phyloP scores from a whole-genome alignment of 164 flowering plant species.

The Piper longum region DNA sequence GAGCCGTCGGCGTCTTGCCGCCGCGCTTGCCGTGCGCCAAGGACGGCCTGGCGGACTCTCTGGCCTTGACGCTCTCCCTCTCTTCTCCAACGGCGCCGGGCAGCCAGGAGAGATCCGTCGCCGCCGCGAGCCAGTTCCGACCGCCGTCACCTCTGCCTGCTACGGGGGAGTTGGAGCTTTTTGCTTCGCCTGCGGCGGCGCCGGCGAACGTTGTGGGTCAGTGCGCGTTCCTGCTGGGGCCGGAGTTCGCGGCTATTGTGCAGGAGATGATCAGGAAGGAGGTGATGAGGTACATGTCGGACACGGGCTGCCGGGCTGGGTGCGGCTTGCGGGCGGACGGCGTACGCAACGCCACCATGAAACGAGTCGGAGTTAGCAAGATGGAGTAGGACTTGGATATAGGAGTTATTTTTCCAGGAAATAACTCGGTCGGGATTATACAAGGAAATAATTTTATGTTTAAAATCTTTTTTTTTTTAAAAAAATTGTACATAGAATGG shows the following conservation, averaged over 20 bases:
- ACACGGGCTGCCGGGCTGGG: constrained; percentile 24
- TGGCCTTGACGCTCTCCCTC: constrained; percentile 27
- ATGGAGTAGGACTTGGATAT: not conserved
- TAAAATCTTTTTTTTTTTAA: too few relatives aligned
- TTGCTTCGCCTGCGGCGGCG: too few relatives aligned
- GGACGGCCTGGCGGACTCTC: constrained; percentile 38
- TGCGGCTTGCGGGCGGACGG: constrained; percentile 19
- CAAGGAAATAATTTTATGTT: too few relatives aligned
- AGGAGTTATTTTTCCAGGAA: too few relatives aligned
- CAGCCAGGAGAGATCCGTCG: too few relatives aligned
- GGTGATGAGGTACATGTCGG: constrained; percentile 73
- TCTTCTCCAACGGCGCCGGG: constrained; percentile 16
- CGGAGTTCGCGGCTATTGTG: constrained; percentile 45
- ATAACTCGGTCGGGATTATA: too few relatives aligned
- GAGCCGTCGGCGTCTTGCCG: not conserved
- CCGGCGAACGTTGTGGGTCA: too few relatives aligned
- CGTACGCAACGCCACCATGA: constrained; percentile 45
- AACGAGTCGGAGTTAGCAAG: constrained; percentile 41
- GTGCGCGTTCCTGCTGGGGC: constrained; percentile 13
- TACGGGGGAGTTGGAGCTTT: not conserved
- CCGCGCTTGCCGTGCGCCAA: too few relatives aligned
- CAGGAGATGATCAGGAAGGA: constrained; percentile 22
- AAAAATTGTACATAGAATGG: too few relatives aligned
- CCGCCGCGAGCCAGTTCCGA: not conserved
- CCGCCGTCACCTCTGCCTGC: not conserved